Conservation (phyloP, 257 asterid species). For the Agastache rugosa region DNA sequence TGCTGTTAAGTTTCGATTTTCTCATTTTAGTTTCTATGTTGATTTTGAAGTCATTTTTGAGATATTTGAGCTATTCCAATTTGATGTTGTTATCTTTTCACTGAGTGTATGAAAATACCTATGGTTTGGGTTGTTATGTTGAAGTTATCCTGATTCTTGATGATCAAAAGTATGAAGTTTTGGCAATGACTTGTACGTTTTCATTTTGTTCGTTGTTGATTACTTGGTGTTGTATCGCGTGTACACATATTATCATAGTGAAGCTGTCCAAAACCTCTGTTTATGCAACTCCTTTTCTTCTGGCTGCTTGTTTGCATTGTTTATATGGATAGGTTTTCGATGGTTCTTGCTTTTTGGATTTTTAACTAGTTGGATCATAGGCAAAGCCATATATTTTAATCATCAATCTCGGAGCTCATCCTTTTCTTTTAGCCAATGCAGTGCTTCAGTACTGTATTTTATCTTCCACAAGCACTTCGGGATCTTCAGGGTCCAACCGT, state of each 20-base stretch:
- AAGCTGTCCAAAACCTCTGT: background rate
- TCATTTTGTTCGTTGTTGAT: background rate
- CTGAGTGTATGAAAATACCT: background rate
- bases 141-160: conserved; percentile 2
- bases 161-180: conserved; percentile 14
- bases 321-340: background rate
- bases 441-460: background rate
- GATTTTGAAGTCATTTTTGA: background rate
- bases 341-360: background rate
- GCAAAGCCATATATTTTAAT: background rate
- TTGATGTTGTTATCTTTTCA: background rate
- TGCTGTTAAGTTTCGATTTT: background rate
- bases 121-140: background rate
- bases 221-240: background rate
- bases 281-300: background rate
- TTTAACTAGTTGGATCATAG: background rate
- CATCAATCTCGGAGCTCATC: conserved; percentile 1
- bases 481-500: background rate
- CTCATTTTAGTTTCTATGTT: background rate
- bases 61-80: conserved; percentile 5
- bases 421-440: background rate
- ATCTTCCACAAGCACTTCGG: background rate
- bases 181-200: background rate
- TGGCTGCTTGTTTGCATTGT: conserved; percentile 14
- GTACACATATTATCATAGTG: background rate